Conservation (phyloP, 495 filamentous ascomycete genomes). For the Sphaerosporella brunnea region DNA sequence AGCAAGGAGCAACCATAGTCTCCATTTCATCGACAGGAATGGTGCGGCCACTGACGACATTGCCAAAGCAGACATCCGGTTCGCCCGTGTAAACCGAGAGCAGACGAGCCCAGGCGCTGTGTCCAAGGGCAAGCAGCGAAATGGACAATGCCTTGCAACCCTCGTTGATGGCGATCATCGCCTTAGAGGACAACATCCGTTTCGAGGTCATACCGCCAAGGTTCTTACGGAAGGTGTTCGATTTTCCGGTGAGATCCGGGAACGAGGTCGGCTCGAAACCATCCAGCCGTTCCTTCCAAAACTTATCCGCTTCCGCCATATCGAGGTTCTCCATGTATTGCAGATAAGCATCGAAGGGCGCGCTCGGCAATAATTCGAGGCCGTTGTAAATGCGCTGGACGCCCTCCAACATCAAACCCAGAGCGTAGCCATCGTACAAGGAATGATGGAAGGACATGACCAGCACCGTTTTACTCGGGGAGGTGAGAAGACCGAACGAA, state of each 20-base stretch:
- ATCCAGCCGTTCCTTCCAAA: slow-evolving; percentile 41
- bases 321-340: slow-evolving; percentile 30
- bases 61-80: slow-evolving; percentile 64
- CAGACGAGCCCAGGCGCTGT: slow-evolving; percentile 49
- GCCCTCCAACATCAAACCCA: slow-evolving; percentile 46
- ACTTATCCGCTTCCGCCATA: slow-evolving; percentile 32
- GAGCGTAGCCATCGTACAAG: slow-evolving; percentile 59
- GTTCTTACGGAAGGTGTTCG: slow-evolving; percentile 5
- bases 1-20: slow-evolving; percentile 62
- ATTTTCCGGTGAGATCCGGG: slow-evolving; percentile 23
- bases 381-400: slow-evolving; percentile 37
- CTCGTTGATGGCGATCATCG: slow-evolving; percentile 33
- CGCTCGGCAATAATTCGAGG: slow-evolving; percentile 29
- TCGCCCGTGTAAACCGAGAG: slow-evolving; percentile 36
- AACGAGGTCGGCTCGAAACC: slow-evolving; percentile 35
- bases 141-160: slow-evolving; percentile 36
- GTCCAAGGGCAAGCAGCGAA: slow-evolving; percentile 45
- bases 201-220: slow-evolving; percentile 15
- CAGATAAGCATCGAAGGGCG: slow-evolving; percentile 36
- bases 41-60: slow-evolving; percentile 55
- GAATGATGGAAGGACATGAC: slow-evolving; percentile 61
- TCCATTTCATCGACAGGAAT: slow-evolving; percentile 45
- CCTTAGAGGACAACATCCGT: slow-evolving; percentile 10
- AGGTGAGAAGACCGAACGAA: slow-evolving; percentile 20
- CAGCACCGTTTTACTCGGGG: slow-evolving; percentile 19